Base-by-base conservation (phyloP, 192 early-diverging fungal genomes). In the Coemansia sp. region DNA sequence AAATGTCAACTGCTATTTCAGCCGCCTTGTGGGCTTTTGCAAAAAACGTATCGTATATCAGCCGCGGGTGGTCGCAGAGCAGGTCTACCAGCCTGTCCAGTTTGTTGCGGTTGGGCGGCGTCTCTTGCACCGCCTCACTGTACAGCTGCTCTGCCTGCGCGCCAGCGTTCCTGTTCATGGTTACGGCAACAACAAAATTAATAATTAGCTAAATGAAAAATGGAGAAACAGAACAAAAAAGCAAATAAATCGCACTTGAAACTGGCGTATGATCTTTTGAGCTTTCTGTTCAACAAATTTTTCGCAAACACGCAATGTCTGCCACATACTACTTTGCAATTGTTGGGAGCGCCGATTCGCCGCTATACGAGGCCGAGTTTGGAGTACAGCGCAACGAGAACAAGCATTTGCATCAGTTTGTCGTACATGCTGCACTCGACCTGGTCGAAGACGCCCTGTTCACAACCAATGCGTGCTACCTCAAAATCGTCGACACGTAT, bases 341-440 rank as follows among this genome's bases (percentile, higher is more conserved):
- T 63, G 90, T 98, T 42, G 95, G 97, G 5, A 90, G 92, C 48
- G 86, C 89, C 34, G 97, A 99, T 81, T 92, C 91, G 66, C 97
- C 97, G 26, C 81, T 99, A 37, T 99, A 93, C 79, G 97, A 99
- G 73, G 85, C 91, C 50, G 96, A 97, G 60, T 89, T 95, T 61
- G 86, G 85, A 10, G 69, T 80, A 5, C 68, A 63, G 36, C 53
- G 75, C 5, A 56, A 70, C 28, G 88, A 84, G 85, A 94, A 65
- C 94, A 96, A 66, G 82, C 88, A 97, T 76, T 71, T 99, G 56
- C 95, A 94, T 67, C 97, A 99, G 67, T 99, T 99, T 65, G 92
- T 98, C 48, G 87, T 93, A 10, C 97, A 99, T 69, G 89, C 96
- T 8, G 94, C 96, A 17, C 84, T 99, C 55, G 97, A 99, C 79